phyloP scores from a whole-genome alignment of 495 filamentous ascomycete genomes.

The Astrothelium macrocarpum region DNA sequence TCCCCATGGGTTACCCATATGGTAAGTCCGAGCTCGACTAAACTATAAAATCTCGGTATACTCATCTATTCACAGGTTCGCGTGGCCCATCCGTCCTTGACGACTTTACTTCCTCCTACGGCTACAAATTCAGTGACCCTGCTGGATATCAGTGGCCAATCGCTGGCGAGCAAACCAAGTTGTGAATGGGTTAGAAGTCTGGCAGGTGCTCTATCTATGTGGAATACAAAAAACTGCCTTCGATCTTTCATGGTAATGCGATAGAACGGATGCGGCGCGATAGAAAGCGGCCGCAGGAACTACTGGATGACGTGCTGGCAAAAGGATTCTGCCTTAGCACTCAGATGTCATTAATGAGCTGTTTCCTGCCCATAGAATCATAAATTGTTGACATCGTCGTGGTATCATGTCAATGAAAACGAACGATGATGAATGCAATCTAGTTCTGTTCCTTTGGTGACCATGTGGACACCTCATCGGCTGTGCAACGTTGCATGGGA shows the following conservation, averaged over 20 bases:
- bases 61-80: slow-evolving; percentile 53
- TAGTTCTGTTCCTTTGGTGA: neutral
- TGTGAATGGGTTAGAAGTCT: slow-evolving; percentile 40
- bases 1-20: slow-evolving; percentile 99
- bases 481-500: too few species aligned
- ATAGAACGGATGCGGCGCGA: neutral
- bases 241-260: slow-evolving; percentile 4
- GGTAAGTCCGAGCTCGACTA: slow-evolving; percentile 47
- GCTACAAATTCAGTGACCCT: slow-evolving; percentile 97
- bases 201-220: neutral
- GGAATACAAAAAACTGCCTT: neutral
- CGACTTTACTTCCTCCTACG: slow-evolving; percentile 95
- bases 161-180: slow-evolving; percentile 56
- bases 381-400: neutral
- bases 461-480: too few species aligned
- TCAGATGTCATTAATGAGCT: slow-evolving; percentile 1
- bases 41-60: slow-evolving; percentile 12
- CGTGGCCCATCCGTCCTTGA: slow-evolving; percentile 93
- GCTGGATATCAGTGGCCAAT: slow-evolving; percentile 93
- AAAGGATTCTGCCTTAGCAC: neutral
- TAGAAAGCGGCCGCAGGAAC: neutral
- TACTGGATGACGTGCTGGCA: neutral
- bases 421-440: neutral
- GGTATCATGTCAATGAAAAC: neutral
- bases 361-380: slow-evolving; percentile 4